Evolutionary conservation across 2,329 filamentous ascomycete genomes (phyloP).

Genomic region (Ophiostoma ips): DNA sequence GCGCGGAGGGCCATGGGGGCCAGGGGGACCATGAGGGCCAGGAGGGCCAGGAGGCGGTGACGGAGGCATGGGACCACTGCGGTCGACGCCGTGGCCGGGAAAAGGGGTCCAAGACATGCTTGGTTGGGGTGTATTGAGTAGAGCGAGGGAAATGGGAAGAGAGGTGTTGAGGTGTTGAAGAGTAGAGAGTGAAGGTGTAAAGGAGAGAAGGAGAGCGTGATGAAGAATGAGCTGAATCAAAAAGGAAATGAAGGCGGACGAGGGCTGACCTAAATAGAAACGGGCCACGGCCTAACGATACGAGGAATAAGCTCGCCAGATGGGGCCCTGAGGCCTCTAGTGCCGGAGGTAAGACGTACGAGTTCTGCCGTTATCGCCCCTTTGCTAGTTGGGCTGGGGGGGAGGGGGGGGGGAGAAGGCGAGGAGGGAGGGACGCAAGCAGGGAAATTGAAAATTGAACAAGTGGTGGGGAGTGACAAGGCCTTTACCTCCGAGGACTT

Average conservation of each 20-base stretch:
- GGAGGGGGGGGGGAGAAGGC: not conserved
- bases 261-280: not conserved
- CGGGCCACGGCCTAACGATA: not conserved
- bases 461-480: no score
- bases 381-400: no score
- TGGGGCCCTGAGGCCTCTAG: not conserved
- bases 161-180: no score
- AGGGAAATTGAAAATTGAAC: no score
- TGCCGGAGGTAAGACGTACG: not conserved
- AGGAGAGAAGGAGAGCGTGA: not conserved
- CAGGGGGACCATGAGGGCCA: not conserved
- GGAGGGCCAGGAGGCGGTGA: not conserved
- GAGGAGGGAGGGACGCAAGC: not conserved
- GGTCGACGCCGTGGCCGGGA: not conserved
- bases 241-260: not conserved
- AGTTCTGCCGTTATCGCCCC: not conserved
- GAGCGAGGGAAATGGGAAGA: not conserved
- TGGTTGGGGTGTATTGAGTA: not conserved
- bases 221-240: not conserved
- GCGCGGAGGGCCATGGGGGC: slow-evolving; percentile 17
- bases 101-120: slow-evolving; percentile 1
- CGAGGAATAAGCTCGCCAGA: not conserved
- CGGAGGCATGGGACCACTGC: not conserved
- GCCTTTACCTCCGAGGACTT: no score
- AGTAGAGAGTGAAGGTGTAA: no score